phyloP scores from a whole-genome alignment of 495 filamentous ascomycete genomes.

The Lasiosphaeria ovina region DNA sequence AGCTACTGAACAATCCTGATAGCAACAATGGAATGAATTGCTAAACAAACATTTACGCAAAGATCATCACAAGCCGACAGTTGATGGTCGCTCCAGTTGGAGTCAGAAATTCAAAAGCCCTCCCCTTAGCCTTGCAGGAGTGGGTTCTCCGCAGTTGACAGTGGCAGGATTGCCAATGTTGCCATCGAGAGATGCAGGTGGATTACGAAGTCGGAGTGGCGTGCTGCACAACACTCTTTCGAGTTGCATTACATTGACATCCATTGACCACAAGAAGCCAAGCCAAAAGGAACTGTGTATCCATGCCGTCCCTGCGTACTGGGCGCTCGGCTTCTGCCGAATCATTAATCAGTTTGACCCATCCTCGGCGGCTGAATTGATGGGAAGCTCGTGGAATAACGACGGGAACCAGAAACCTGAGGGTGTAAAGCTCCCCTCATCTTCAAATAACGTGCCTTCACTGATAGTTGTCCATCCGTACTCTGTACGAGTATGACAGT shows the following conservation, averaged over 20 bases:
- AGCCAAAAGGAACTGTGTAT: background rate
- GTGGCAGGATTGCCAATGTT: too few species aligned
- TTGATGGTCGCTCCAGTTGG: too few species aligned
- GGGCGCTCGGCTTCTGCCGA: constrained; percentile 29
- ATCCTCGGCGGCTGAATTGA: constrained; percentile 23
- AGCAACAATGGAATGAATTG: too few species aligned
- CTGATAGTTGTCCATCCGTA: too few species aligned
- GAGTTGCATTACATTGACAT: constrained; percentile 3
- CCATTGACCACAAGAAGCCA: background rate
- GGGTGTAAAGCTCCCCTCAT: constrained; percentile 19
- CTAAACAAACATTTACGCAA: too few species aligned
- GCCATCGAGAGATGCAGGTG: too few species aligned
- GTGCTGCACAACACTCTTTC: background rate
- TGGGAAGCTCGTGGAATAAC: background rate
- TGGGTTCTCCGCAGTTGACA: too few species aligned
- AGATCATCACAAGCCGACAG: too few species aligned
- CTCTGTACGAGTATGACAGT: too few species aligned
- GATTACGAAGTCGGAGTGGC: background rate
- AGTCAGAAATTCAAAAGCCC: too few species aligned
- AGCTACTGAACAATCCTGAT: too few species aligned
- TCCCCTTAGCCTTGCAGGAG: too few species aligned
- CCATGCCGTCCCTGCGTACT: constrained; percentile 14
- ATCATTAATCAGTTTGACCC: constrained; percentile 16
- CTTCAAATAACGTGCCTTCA: background rate
- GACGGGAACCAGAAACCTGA: constrained; percentile 12